phyloP scores from a whole-genome alignment of 352 stramenopile genomes.

The Phytophthora ohioensis region DNA sequence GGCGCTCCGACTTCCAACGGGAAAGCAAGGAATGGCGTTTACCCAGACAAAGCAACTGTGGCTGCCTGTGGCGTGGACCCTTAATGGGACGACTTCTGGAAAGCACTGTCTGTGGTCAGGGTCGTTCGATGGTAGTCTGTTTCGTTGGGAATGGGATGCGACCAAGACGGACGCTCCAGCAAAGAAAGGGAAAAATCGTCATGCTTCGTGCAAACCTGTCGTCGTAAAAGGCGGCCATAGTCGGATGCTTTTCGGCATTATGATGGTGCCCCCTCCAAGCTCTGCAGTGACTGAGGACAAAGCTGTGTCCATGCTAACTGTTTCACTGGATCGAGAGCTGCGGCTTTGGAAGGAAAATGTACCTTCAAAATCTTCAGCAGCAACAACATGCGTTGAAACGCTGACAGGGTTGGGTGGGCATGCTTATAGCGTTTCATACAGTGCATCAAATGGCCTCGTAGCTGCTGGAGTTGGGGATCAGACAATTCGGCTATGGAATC shows the following conservation, averaged over 20 bases:
- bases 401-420: conserved; percentile 70
- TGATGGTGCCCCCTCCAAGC: conserved; percentile 23
- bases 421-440: conserved; percentile 64
- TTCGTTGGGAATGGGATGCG: conserved; percentile 64
- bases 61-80: conserved; percentile 74
- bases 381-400: conserved; percentile 48
- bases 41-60: conserved; percentile 78
- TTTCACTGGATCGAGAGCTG: conserved; percentile 75
- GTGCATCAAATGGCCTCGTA: conserved; percentile 34
- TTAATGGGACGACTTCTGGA: background rate
- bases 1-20: conserved; percentile 59
- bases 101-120: conserved; percentile 68
- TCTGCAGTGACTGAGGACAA: background rate
- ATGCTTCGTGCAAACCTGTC: conserved; percentile 44
- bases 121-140: conserved; percentile 73
- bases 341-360: conserved; percentile 62
- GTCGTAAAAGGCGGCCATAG: conserved; percentile 72
- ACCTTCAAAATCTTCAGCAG: conserved; percentile 5
- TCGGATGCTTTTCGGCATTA: conserved; percentile 74
- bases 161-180: conserved; percentile 1
- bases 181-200: conserved; percentile 35
- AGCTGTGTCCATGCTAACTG: conserved; percentile 52
- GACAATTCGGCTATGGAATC: conserved; percentile 74
- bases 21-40: conserved; percentile 67
- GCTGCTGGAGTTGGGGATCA: conserved; percentile 76